Evolutionary conservation across 768 basidiomycete genomes (phyloP), one percentile per base, ranked within the genome.

Genomic region (Mycena indigotica): DNA sequence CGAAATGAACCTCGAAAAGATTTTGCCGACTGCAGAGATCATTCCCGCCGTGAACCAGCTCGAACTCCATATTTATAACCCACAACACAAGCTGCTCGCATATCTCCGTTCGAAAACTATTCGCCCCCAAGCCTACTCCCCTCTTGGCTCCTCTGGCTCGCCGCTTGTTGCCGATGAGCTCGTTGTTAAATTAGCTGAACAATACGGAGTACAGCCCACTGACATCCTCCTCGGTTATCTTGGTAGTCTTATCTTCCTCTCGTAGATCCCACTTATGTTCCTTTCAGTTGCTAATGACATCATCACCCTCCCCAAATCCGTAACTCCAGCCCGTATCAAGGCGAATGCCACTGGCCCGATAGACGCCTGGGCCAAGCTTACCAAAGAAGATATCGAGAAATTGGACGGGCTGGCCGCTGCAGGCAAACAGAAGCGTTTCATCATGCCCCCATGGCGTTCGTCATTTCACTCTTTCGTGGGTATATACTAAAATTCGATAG

Each of bases 61-160:
- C 48, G 89, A 89, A 66, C 72, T 88, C 17, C 89, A 91, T 67
- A 72, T 87, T 23, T 90, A 86, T 72, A 87, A 89, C 70, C 88
- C 88, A 1, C 86, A 92, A 66, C 88, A 84, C 72, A 79, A 84
- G 50, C 80, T 92, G 49, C 53, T 85, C 39, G 73, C 75, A 12
- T 93, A 82, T 72, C 76, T 89, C 61, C 78, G 80, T 67, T 76
- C 79, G 17, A 85, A 91, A 68, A 77, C 76, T 19, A 93, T 94
- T 65, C 73, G 85, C 50, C 78, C 88, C 0, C 80, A 91, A 69
- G 91, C 92, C 1, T 94, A 90, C 70, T 93, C 89, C 6, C 91
- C 93, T 8, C 83, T 93, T 15, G 91, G 86, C 30, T 88, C 85
- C 8, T 78, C 84, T 12, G 79, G 80, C 63, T 83, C 87, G 1